Evolutionary conservation across 192 early-diverging fungal genomes (phyloP), one percentile per base, ranked within the genome.

Genomic region (Coemansia asiatica): DNA sequence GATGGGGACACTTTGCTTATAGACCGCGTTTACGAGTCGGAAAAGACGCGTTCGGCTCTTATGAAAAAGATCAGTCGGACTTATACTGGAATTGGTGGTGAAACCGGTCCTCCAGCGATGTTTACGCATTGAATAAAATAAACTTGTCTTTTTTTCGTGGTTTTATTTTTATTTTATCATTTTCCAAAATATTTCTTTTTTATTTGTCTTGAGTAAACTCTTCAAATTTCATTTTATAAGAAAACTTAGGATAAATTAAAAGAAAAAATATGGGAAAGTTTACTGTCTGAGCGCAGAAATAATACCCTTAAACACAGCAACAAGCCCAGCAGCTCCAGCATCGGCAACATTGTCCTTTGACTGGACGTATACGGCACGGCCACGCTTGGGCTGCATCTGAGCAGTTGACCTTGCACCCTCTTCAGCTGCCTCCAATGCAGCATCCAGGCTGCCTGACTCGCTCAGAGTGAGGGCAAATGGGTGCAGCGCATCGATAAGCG

Each of bases 401-500:
- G 71, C 74, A 2, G 90, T 91, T 9, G 68, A 75, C 50, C 68
- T 73, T 2, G 87, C 83, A 2, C 90, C 90, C 62, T 75, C 58
- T 27, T 38, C 48, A 9, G 86, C 88, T 5, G 82, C 83, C 18
- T 83, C 63, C 6, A 89, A 28, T 2, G 90, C 88, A 27, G 68
- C 60, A 8, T 64, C 53, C 10, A 83, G 48, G 10, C 75, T 64
- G 26, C 76, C 82, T n/a, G 72, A 71, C 36, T 75, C 54, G 23
- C 68, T 66, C 64, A 88, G 60, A 2, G 74, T 69, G 27, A 35
- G 65, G 10, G 88, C 79, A 84, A 91, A 91, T 8, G 90, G 90
- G 33, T 85, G 72, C 26, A 91, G 71, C 0, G 85, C 83, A 63
- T 91, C 90, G 60, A 91, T 89, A 38, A 91, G 74, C 2, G 90